phyloP scores from a whole-genome alignment of 73 alveolate species.

The Paramecium octaurelia region DNA sequence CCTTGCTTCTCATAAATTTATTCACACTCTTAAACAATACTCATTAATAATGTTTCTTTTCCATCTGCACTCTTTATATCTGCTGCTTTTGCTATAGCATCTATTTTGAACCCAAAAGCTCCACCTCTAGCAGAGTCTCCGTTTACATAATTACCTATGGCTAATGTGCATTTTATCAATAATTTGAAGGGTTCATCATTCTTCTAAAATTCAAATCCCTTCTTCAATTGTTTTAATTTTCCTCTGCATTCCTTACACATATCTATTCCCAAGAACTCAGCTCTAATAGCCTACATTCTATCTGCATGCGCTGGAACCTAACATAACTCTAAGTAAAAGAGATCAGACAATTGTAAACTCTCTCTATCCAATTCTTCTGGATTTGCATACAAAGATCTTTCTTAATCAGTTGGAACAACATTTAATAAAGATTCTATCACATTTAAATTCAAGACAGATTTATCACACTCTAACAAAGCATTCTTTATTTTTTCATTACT shows the following conservation, averaged over 20 bases:
- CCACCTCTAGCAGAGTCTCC: constrained; percentile 82
- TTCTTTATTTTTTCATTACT: constrained; percentile 65
- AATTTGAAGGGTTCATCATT: constrained; percentile 64
- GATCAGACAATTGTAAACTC: constrained; percentile 64
- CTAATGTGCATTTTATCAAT: constrained; percentile 67
- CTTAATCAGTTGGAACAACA: constrained; percentile 67
- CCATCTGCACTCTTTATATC: constrained; percentile 78
- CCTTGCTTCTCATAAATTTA: constrained; percentile 51
- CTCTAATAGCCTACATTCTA: constrained; percentile 70
- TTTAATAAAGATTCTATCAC: constrained; percentile 65
- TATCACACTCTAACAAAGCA: constrained; percentile 71
- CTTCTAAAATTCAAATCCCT: constrained; percentile 56
- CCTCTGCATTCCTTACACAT: constrained; percentile 58
- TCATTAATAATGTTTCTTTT: constrained; percentile 70
- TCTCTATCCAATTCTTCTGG: constrained; percentile 69
- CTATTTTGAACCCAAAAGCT: constrained; percentile 76
- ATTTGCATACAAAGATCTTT: constrained; percentile 46
- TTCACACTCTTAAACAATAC: constrained; percentile 58
- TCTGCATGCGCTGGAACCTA: constrained; percentile 62
- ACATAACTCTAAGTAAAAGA: constrained; percentile 63
- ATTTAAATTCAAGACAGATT: constrained; percentile 56
- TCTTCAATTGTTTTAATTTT: constrained; percentile 61
- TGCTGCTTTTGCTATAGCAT: constrained; percentile 69
- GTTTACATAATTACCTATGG: constrained; percentile 79
- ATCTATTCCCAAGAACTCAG: constrained; percentile 62